These are phyloP conservation scores for Triangularia verruculosa DNA, from an alignment of 2,329 filamentous ascomycete species.

Conservation along the genomic window DNA sequence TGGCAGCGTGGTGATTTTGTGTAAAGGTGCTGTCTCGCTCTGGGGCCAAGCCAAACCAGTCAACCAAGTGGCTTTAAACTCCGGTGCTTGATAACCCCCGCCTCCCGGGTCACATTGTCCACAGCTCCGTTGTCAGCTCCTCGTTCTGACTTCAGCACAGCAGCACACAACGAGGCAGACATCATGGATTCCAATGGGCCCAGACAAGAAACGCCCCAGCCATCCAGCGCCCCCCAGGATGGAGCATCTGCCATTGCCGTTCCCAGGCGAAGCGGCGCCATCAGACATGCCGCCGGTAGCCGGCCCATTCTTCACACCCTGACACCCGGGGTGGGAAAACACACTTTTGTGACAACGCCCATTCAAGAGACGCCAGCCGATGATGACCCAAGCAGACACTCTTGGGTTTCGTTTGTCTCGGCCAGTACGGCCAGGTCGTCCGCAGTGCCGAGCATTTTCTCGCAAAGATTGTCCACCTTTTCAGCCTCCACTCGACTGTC, in stretches of 20 bases:
- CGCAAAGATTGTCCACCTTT: slow-evolving; percentile 16
- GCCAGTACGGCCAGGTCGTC: slow-evolving; percentile 18
- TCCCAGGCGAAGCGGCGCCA: not conserved
- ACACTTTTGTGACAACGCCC: not conserved
- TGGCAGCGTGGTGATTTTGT: not conserved
- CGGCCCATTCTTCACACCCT: not conserved
- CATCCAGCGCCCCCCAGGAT: not conserved
- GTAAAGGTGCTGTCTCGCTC: not conserved
- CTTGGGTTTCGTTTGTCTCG: slow-evolving; percentile 21
- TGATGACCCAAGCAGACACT: slow-evolving; percentile 8
- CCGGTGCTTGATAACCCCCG: not conserved
- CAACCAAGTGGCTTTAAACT: not conserved
- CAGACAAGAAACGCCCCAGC: not conserved
- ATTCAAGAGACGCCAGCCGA: not conserved
- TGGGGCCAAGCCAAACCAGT: not conserved
- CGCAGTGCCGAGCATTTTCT: slow-evolving; percentile 21
- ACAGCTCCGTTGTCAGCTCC: not conserved
- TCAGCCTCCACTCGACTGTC: slow-evolving; percentile 22
- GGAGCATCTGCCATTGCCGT: not conserved
- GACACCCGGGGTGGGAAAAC: slow-evolving; percentile 1
- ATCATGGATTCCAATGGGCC: not conserved
- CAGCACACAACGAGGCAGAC: not conserved
- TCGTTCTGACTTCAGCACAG: not conserved
- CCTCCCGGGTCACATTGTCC: not conserved
- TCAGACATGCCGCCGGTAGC: not conserved